Evolutionary conservation across 2,329 filamentous ascomycete genomes (phyloP), one percentile per base, ranked within the genome.

Genomic region (Scedosporium boydii): DNA sequence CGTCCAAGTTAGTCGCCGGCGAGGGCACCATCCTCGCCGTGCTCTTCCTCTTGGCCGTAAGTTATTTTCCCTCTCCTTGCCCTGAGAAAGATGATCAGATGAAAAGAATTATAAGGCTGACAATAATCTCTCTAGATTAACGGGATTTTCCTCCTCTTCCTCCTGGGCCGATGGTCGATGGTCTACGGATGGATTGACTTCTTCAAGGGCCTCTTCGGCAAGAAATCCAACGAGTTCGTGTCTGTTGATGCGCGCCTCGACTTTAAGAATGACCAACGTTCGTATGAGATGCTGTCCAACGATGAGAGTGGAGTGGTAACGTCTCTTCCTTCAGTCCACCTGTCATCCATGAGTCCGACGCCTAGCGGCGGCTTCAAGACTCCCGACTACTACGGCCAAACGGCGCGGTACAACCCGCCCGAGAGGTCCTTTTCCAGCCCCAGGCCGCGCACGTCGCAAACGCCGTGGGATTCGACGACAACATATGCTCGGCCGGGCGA

Each of bases 91-190:
- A 21, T 4, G 53, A n/a, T 18, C 58, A 16, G 21, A 16, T 58
- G 27, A 44, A 23, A 48, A 4, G 18, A 23, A 60, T 26, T 4
- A 18, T 6, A 10, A 59, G 23, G 12, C 34, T 38, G 5, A 48
- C n/a, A 16, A 23, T 34, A 18, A 23, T 12, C 18, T 61, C 42
- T 55, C 18, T 67, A 91, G 87, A 80, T 91, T 67, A 93, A 93
- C 66, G 93, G 93, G 6, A 78, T 98, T 58, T 96, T 93, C 86
- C 85, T 89, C 59, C 82, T 96, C 63, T 74, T 96, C 62, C 84
- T 98, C 63, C 84, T 97, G 38, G 88, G 89, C 44, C 88, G 93
- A 60, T 86, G 84, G 73, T 88, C 89, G n/a, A 96, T 98, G 87
- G 79, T 96, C 62, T 83, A 80, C 3, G 95, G 89, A 65, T 99